These are phyloP conservation scores for Suhomyces canberraensis DNA, from an alignment of 805 yeast genomes.

Conservation along the genomic window DNA sequence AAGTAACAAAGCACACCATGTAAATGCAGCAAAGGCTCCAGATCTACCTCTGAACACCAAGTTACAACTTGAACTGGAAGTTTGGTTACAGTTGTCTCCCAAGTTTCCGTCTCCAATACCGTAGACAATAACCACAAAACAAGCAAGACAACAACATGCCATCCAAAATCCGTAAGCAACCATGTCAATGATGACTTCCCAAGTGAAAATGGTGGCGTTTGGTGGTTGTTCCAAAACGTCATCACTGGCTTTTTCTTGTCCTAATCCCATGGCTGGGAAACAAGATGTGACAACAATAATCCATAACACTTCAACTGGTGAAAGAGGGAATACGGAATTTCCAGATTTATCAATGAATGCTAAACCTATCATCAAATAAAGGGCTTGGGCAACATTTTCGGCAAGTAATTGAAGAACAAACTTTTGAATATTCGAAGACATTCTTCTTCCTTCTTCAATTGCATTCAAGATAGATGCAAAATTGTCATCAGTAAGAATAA, in stretches of 20 bases:
- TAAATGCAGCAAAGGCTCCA: slow-evolving; percentile 37
- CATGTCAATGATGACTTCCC: slow-evolving; percentile 42
- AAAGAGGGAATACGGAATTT: slow-evolving; percentile 34
- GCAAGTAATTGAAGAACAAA: slow-evolving; percentile 33
- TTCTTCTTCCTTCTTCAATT: slow-evolving; percentile 29
- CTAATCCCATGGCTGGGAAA: slow-evolving; percentile 38
- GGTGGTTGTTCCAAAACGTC: slow-evolving; percentile 39
- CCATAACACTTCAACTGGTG: slow-evolving; percentile 42
- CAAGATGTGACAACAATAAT: slow-evolving; percentile 34
- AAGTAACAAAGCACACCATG: slow-evolving; percentile 40
- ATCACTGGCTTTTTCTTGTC: slow-evolving; percentile 38
- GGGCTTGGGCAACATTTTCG: slow-evolving; percentile 26
- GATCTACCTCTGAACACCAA: slow-evolving; percentile 38
- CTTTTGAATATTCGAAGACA: slow-evolving; percentile 33
- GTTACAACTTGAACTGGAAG: slow-evolving; percentile 20
- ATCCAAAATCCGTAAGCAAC: slow-evolving; percentile 39
- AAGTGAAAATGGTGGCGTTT: slow-evolving; percentile 35
- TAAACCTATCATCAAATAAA: slow-evolving; percentile 41
- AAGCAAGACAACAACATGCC: slow-evolving; percentile 39
- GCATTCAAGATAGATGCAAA: slow-evolving; percentile 27
- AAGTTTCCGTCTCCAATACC: slow-evolving; percentile 39
- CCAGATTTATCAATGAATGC: slow-evolving; percentile 32
- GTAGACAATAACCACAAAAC: slow-evolving; percentile 35
- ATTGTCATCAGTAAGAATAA: slow-evolving; percentile 26
- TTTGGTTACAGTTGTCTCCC: slow-evolving; percentile 34